Percentiles rank a stretch among this genome's conserved stretches.
These are phyloP conservation scores for Ziziphus jujuba DNA, from an alignment of 306 rosid genomes.

Conservation along the genomic window DNA sequence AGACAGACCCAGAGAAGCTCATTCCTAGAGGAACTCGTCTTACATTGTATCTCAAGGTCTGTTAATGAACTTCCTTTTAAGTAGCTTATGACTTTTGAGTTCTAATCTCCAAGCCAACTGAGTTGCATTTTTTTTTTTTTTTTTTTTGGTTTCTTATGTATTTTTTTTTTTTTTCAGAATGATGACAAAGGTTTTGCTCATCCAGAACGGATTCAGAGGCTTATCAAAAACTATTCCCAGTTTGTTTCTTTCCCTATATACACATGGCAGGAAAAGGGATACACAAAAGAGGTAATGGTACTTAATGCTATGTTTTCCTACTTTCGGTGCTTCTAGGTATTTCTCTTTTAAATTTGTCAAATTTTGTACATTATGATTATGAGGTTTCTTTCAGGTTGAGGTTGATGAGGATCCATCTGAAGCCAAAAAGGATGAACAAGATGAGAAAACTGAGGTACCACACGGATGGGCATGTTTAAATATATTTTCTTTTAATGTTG, in stretches of 20 bases:
- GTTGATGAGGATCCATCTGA: constrained; percentile 89
- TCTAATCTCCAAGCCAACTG: constrained; percentile 18
- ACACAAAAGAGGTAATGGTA: constrained; percentile 70
- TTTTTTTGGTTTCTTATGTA: not conserved
- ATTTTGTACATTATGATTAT: not conserved
- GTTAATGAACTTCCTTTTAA: not conserved
- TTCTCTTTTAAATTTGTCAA: not conserved
- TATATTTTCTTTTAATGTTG: not conserved
- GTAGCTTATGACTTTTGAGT: not conserved
- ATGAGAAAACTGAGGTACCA: constrained; percentile 71
- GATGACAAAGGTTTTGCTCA: constrained; percentile 92
- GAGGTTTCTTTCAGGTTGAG: constrained; percentile 59
- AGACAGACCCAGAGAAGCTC: constrained; percentile 77
- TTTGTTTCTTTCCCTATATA: constrained; percentile 93
- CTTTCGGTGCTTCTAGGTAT: constrained; percentile 5
- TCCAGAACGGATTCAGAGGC: constrained; percentile 83
- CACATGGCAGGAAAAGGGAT: constrained; percentile 95
- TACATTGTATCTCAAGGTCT: constrained; percentile 78
- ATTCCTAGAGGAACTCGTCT: constrained; percentile 92
- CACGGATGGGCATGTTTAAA: constrained; percentile 3
- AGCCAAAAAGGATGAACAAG: constrained; percentile 56
- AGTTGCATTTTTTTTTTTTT: not conserved
- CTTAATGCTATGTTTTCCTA: not conserved
- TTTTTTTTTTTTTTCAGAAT: constrained; percentile 41
- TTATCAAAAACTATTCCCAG: constrained; percentile 88